Percentiles rank a stretch among this genome's conserved stretches.
These are phyloP conservation scores for Aspergillus amoenus DNA, from an alignment of 2,329 filamentous ascomycete species.

Conservation along the genomic window DNA sequence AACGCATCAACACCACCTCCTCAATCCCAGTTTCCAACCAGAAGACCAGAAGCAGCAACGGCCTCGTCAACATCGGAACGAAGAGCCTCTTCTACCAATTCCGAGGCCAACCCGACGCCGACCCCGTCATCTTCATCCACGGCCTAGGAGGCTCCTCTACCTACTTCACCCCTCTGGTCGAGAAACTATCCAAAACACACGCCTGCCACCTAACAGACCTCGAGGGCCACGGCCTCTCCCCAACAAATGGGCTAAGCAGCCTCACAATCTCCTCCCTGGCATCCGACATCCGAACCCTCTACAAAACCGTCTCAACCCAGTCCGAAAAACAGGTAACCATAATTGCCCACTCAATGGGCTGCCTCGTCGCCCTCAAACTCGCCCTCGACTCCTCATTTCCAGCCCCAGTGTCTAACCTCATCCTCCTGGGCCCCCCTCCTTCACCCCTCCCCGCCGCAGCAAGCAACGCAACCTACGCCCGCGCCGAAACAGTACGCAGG, in stretches of 20 bases:
- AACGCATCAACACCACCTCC: constrained; percentile 19
- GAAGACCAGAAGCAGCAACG: constrained; percentile 29
- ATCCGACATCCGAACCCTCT: constrained; percentile 43
- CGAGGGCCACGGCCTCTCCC: constrained; percentile 57
- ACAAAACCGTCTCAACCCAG: constrained; percentile 32
- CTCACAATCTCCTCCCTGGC: constrained; percentile 48
- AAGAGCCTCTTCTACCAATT: constrained; percentile 44
- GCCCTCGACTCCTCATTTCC: constrained; percentile 36
- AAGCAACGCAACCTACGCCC: constrained; percentile 28
- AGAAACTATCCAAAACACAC: constrained; percentile 22
- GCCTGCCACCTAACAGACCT: constrained; percentile 51
- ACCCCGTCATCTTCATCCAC: constrained; percentile 54
- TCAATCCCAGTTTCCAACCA: constrained; percentile 32
- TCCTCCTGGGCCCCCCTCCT: constrained; percentile 51
- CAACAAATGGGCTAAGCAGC: constrained; percentile 47
- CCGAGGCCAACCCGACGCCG: constrained; percentile 23
- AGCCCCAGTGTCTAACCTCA: constrained; percentile 42
- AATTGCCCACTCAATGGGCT: constrained; percentile 55
- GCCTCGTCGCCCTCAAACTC: constrained; percentile 48
- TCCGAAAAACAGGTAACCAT: constrained; percentile 36
- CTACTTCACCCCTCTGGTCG: constrained; percentile 49
- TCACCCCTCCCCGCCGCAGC: constrained; percentile 44
- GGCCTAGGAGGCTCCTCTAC: constrained; percentile 52
- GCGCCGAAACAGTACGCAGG: constrained; percentile 43
- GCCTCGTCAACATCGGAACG: constrained; percentile 40